Evolutionary conservation across 2,329 filamentous ascomycete species (phyloP).

Genomic region (Botrytis squamosa): DNA sequence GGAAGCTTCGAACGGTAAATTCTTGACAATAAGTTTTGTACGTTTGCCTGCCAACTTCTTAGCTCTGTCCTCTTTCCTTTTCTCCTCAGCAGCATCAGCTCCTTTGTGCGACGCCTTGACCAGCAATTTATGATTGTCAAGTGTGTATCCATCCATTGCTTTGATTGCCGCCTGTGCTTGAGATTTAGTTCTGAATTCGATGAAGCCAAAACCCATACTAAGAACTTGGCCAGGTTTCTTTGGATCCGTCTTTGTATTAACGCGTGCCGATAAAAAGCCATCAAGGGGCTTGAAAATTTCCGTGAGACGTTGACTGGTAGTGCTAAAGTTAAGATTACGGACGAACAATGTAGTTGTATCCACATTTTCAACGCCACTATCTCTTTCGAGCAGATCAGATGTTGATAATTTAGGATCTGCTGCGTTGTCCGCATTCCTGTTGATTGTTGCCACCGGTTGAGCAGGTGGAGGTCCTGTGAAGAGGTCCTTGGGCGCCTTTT

Average conservation of each 20-base stretch:
- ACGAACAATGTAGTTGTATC: conserved; percentile 86
- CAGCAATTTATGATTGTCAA: conserved; percentile 84
- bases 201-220: conserved; percentile 97
- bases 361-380: conserved; percentile 50
- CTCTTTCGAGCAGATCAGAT: conserved; percentile 64
- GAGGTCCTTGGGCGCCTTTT: conserved; percentile 85
- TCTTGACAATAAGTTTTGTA: conserved; percentile 97
- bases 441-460: conserved; percentile 25
- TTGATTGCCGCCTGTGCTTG: conserved; percentile 77
- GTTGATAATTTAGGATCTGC: conserved; percentile 59
- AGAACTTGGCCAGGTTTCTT: conserved; percentile 84
- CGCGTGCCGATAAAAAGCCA: conserved; percentile 83
- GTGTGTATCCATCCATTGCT: conserved; percentile 82
- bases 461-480: conserved; percentile 48
- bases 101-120: conserved; percentile 87
- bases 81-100: conserved; percentile 82
- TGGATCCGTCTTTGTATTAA: conserved; percentile 92
- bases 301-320: conserved; percentile 71
- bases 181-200: conserved; percentile 77
- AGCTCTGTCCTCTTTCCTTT: conserved; percentile 75
- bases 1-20: conserved; percentile 90
- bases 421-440: conserved; percentile 26
- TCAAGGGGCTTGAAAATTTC: conserved; percentile 78
- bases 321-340: conserved; percentile 90
- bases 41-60: conserved; percentile 74